Percentiles rank a stretch among this genome's conserved stretches.
These are phyloP conservation scores for Trichosporon sp. DNA, from an alignment of 1,284 basidiomycete species.

Conservation along the genomic window DNA sequence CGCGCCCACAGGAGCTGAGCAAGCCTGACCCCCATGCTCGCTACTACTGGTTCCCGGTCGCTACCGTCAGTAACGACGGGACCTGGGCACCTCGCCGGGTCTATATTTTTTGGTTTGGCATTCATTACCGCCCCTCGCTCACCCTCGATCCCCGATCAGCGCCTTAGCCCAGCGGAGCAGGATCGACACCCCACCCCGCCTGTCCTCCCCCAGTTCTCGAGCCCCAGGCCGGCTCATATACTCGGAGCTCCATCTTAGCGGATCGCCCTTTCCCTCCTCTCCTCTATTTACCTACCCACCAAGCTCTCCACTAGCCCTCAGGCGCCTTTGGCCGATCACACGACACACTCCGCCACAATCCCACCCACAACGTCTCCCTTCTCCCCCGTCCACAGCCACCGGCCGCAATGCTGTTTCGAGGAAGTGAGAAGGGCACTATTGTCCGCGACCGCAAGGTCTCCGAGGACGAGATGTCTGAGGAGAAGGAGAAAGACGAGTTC, in stretches of 20 bases:
- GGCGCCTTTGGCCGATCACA: not conserved
- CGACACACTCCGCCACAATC: not conserved
- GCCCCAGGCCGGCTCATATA: not conserved
- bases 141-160: not conserved
- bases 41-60: not conserved
- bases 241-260: not conserved
- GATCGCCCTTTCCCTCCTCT: not conserved
- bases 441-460: not conserved
- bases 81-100: not conserved
- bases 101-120: not conserved
- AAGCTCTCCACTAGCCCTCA: not conserved
- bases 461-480: not conserved
- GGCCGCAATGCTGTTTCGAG: not conserved
- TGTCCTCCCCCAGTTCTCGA: too few species aligned
- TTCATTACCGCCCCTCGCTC: not conserved
- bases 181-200: not conserved
- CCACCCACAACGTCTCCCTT: not conserved
- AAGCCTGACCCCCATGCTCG: not conserved
- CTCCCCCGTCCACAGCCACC: not conserved
- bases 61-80: not conserved
- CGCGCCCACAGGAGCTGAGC: too few species aligned
- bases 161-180: not conserved
- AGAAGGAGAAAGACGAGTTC: slow-evolving; percentile 28
- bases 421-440: not conserved
- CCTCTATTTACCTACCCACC: not conserved